Percentiles rank a stretch among this genome's conserved stretches.
phyloP scores from a whole-genome alignment of 1,284 basidiomycete genomes.

The Gymnopus androsaceus region DNA sequence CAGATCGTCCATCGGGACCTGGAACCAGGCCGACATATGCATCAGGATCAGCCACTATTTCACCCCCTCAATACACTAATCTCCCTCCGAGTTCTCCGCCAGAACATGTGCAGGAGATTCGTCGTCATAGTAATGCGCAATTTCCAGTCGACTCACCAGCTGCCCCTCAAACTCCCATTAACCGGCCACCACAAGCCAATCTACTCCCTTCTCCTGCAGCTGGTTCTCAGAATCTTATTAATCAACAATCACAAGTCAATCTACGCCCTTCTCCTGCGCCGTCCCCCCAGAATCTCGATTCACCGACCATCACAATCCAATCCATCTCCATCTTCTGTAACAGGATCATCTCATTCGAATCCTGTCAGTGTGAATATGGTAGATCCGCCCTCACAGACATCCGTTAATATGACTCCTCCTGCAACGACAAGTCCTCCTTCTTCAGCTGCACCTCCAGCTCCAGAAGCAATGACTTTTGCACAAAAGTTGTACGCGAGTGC shows the following conservation, averaged over 20 bases:
- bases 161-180: neutral
- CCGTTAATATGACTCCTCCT: neutral
- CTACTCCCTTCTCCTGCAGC: too few relatives aligned
- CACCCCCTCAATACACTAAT: neutral
- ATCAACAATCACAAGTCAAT: too few relatives aligned
- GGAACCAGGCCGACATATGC: neutral
- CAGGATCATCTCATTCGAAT: neutral
- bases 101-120: neutral
- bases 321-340: too few relatives aligned
- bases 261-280: too few relatives aligned
- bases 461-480: slow-evolving; percentile 25
- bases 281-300: neutral
- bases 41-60: too few relatives aligned
- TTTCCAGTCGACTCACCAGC: neutral
- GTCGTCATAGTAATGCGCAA: neutral
- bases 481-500: slow-evolving; percentile 36
- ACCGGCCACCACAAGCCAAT: neutral
- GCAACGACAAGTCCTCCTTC: neutral
- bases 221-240: too few relatives aligned
- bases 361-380: neutral
- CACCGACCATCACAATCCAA: neutral
- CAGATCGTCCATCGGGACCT: neutral
- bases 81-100: neutral
- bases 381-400: neutral
- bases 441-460: slow-evolving; percentile 3